These are phyloP conservation scores for Metschnikowia bowlesiae DNA, from an alignment of 805 yeast species.

Conservation along the genomic window DNA sequence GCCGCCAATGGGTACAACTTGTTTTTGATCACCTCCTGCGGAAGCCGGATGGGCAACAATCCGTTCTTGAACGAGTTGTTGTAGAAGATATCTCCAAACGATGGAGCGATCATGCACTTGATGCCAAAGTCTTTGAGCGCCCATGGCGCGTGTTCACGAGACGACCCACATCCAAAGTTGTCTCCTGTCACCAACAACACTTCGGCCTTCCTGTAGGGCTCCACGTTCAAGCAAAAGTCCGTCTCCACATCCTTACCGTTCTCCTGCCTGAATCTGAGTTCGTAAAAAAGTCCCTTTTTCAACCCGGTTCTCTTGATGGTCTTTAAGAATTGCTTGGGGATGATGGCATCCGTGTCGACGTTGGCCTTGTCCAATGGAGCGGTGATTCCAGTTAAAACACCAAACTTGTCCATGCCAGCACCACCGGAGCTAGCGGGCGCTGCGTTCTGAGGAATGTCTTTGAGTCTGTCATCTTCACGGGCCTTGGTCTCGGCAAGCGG, in stretches of 20 bases:
- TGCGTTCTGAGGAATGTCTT: constrained; percentile 56
- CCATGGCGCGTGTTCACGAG: constrained; percentile 99
- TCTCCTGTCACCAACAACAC: constrained; percentile 90
- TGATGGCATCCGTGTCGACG: constrained; percentile 97
- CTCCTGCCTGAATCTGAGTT: constrained; percentile 66
- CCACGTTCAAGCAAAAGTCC: constrained; percentile 86
- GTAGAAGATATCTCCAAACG: constrained; percentile 97
- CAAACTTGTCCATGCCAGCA: constrained; percentile 70
- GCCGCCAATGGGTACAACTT: constrained; percentile 79
- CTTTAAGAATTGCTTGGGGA: constrained; percentile 96
- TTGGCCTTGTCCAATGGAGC: constrained; percentile 95
- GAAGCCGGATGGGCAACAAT: constrained; percentile 85
- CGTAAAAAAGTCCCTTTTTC: constrained; percentile 83
- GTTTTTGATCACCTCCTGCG: constrained; percentile 64
- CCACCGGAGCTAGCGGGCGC: constrained; percentile 20
- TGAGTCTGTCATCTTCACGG: constrained; percentile 44
- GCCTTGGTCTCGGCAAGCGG: constrained; percentile 53
- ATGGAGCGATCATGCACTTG: constrained; percentile 92
- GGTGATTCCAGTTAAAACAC: constrained; percentile 73
- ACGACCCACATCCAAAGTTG: constrained; percentile 98
- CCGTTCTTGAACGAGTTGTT: constrained; percentile 97
- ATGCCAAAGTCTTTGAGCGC: constrained; percentile 97
- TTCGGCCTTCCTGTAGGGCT: constrained; percentile 75
- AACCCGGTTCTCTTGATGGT: constrained; percentile 97
- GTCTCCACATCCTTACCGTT: constrained; percentile 74